Evolutionary conservation across 306 rosid species (phyloP), one percentile per base, ranked within the genome.

Genomic region (Leucaena leucocephala): DNA sequence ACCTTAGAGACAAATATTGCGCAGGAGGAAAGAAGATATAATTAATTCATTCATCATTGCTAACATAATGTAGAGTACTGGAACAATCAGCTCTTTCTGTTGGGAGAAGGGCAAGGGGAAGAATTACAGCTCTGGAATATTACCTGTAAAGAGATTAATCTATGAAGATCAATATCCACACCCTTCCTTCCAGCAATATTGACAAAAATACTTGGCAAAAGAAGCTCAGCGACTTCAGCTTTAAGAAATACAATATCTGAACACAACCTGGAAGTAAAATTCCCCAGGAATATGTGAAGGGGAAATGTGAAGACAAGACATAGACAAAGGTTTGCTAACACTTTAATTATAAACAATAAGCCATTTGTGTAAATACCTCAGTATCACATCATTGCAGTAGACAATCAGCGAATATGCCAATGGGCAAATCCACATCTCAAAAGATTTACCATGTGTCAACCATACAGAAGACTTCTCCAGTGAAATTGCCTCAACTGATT

Each of bases 171-270:
- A 75, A 89, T 78, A 48, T 85, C 97, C 64, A 87, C 46, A 78
- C 90, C 93, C 80, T 86, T 92, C 88, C 94, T 89, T 71, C 97
- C 84, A 76, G 97, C 84, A 39, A 94, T 82, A 85, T 94, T 88
- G 77, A 94, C 97, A 69, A 90, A 76, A 68, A 92, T 82, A 86
- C 88, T 75, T 45, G 98, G 94, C 79, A 92, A 85, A 64, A 94
- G 88, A 67, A 94, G 92, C 89, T 94, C 97, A 21, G 98, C 94
- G 79, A 86, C 87, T 85, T 94, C 97, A 82, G 94, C 92, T 92
- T 92, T 90, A 65, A 82, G 79, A 80, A 87, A 59, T 49, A 89
- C 87, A 79, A 94, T 85, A 84, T 94, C 97, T 84, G 90, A 94
- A 84, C 96, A 94, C 79, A 94, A 91, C 83, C 98, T 94, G 97